These are phyloP conservation scores for Micractinium sp. DNA, from an alignment of 139 green algal species.

Conservation along the genomic window DNA sequence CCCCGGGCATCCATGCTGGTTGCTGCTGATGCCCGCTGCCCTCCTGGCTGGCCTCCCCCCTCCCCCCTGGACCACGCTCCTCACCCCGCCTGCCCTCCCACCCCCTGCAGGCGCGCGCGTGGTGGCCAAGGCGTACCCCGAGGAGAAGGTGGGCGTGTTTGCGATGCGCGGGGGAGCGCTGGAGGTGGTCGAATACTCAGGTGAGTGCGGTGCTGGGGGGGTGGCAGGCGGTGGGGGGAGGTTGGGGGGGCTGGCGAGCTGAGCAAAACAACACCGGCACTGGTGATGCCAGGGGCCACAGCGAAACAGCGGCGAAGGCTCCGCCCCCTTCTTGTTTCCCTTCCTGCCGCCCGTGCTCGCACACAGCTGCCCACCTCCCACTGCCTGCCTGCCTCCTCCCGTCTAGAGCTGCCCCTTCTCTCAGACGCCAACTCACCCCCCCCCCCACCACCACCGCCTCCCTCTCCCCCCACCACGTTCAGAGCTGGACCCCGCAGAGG, in stretches of 20 bases:
- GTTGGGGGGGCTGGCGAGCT: not conserved
- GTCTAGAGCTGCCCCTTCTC: not conserved
- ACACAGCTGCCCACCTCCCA: not conserved
- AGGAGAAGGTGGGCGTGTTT: slow-evolving; percentile 91
- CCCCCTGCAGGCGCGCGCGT: slow-evolving; percentile 61
- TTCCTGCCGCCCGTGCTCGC: no score
- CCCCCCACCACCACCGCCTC: not conserved
- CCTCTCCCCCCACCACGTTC: not conserved
- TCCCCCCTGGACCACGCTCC: not conserved
- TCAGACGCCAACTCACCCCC: not conserved
- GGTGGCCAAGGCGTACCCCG: slow-evolving; percentile 78
- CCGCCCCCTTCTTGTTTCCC: no score
- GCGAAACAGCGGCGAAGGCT: no score
- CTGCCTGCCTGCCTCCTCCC: not conserved
- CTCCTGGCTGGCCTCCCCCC: not conserved
- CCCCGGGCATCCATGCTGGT: not conserved
- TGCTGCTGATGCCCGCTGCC: not conserved
- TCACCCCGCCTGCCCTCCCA: not conserved
- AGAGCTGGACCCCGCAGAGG: slow-evolving; percentile 79
- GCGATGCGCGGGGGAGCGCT: slow-evolving; percentile 50
- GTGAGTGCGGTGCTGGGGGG: not conserved
- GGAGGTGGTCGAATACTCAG: slow-evolving; percentile 90
- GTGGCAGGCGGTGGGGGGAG: not conserved
- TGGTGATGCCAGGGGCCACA: no score
- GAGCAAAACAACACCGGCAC: not conserved